Evolutionary conservation across 495 filamentous ascomycete genomes (phyloP), one percentile per base, ranked within the genome.

Genomic region (Parmelia sp.): DNA sequence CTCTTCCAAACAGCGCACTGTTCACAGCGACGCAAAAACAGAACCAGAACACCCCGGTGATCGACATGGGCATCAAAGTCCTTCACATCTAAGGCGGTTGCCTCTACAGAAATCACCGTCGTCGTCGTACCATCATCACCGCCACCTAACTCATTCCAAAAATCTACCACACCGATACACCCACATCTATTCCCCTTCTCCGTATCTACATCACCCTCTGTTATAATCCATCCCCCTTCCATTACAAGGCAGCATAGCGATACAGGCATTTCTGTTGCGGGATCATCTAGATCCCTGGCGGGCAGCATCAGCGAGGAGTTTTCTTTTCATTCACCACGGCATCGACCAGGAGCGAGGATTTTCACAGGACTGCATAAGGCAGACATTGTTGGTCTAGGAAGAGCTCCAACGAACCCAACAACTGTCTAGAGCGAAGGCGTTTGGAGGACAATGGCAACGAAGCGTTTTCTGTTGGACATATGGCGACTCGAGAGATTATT

Each of bases 341-440:
- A 64, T 63, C 62, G 49, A 21, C 29, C 29, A 25, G 57, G 39
- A 64, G 62, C 62, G 62, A 36, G 56, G 25, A 35, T 56, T 33
- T 56, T 37, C 35, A 25, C 36, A 57, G 62, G 23, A 49, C 56
- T 53, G 63, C 49, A 62, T 60, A 42, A 31, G 37, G 62, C 35
- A 62, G 63, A 59, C 63, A 47, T 62, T 65, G 66, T 61, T 68
- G 66, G 66, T 60, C 44, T 49, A 68, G 66, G 66, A 68, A 68
- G 66, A 58, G 66, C 66, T 68, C 66, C 66, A 58, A 61, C 58
- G 58, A 60, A 45, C 58, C 63, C 62, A 68, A 63, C 49, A 31
- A 61, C 27, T 55, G 66, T 53, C 49, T 42, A 47, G 31, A 68
- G 66, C 66, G 62, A 65, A 60, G 66, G 66, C 63, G 66, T 65